These are phyloP conservation scores for Cutaneotrichosporon cavernicola DNA, from an alignment of 1,284 basidiomycete genomes.

Conservation along the genomic window DNA sequence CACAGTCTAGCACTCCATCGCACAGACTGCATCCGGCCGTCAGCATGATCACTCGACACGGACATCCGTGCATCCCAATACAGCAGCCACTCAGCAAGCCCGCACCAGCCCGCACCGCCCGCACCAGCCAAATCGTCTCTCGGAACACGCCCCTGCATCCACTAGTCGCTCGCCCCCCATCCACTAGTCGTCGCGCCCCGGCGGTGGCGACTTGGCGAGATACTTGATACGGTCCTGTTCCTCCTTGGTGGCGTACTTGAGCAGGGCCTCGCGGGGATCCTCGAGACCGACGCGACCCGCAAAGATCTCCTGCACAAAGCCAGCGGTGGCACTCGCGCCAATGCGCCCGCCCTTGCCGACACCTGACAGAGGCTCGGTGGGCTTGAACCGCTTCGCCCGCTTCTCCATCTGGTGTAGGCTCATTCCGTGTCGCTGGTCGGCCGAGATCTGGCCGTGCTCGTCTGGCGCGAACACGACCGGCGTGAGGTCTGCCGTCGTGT, in stretches of 20 bases:
- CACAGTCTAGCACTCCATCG: too few species aligned
- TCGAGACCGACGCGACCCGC: constrained; percentile 57
- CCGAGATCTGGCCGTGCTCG: constrained; percentile 72
- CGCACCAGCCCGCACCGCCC: too few species aligned
- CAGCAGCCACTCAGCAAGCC: too few species aligned
- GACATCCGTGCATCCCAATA: background rate
- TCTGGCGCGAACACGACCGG: constrained; percentile 81
- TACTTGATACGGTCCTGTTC: constrained; percentile 52
- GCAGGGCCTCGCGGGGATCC: constrained; percentile 91
- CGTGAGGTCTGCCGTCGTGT: constrained; percentile 72
- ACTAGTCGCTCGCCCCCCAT: too few species aligned
- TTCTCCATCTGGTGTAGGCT: constrained; percentile 69
- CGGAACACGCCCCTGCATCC: background rate
- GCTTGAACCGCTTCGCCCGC: constrained; percentile 82
- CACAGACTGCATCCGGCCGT: too few species aligned
- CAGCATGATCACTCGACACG: background rate
- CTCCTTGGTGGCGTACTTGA: constrained; percentile 81
- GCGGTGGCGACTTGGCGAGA: constrained; percentile 5
- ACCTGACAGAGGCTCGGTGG: constrained; percentile 85
- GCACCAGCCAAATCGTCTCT: background rate
- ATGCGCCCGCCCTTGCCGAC: constrained; percentile 90
- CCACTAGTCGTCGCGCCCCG: constrained; percentile 10
- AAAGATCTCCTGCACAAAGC: constrained; percentile 89
- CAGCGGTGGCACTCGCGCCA: constrained; percentile 90
- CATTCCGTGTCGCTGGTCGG: constrained; percentile 76